Base-by-base conservation (phyloP, 805 yeast genomes). In the Nakazawaea wickerhamii region DNA sequence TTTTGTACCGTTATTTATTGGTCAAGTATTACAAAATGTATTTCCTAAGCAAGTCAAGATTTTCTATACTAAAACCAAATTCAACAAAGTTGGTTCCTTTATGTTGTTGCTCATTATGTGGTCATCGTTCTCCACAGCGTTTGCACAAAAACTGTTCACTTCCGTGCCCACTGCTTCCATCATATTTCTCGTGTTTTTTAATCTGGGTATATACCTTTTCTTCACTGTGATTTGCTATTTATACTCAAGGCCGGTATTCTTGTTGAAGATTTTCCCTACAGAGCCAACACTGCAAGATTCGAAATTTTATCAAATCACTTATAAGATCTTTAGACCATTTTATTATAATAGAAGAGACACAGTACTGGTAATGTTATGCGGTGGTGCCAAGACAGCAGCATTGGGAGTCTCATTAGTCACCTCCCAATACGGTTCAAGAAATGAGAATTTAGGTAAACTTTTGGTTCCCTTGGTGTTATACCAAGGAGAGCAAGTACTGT, bases 301-400 rank as follows among this genome's bases (percentile, higher is more conserved):
- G 1, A 63, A 34, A 26, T 4, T 60, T 0, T 84, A 85, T 52
- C 68, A 51, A 5, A 61, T 59, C 50, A 47, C 67, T 18, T 74
- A 78, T 55, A 59, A 58, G 34, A 23, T 69, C 1, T 60, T 79
- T 45, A 59, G 69, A 42, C 91, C 91, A 1, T 86, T 84, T 53
- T 84, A 82, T 60, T 84, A 84, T 60, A 69, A 71, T 52, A 75
- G 81, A 50, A 60, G 67, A 40, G 95, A 89, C 54, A 77, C 95
- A 0, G 85, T 86, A 27, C 71, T 90, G 10, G 73, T 89, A 39
- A 74, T 88, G 83, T 71, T 87, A 46, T 86, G 95, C 61, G 95
- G 95, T 9, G 91, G 95, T 4, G 95, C 96, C 2, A 89, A 88
- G 60, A 88, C 96, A 1, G 96, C 95, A 0, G 96, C 96, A 0